Percentiles rank a stretch among this genome's conserved stretches.
These are phyloP conservation scores for Neonectria sp. DNA, from an alignment of 2,329 filamentous ascomycete genomes.

Conservation along the genomic window DNA sequence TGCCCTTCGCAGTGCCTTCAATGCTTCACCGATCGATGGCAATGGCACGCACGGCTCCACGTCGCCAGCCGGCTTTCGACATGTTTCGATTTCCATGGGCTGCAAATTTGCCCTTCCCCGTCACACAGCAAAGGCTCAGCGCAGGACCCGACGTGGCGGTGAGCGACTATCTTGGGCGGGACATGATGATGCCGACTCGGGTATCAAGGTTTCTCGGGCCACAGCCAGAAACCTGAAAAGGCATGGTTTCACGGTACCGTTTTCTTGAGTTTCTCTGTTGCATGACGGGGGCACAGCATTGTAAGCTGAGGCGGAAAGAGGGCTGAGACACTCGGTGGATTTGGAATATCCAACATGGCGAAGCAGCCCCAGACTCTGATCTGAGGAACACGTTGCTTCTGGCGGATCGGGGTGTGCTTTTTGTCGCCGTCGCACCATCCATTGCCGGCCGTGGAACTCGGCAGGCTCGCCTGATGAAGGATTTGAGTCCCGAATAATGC, in stretches of 20 bases:
- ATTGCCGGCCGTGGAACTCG: conserved; percentile 15
- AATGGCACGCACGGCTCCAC: conserved; percentile 33
- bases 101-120: conserved; percentile 23
- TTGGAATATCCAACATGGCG: conserved; percentile 17
- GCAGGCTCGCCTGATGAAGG: conserved; percentile 26
- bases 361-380: conserved; percentile 1
- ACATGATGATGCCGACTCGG: conserved; percentile 26
- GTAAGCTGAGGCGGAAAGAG: conserved; percentile 17
- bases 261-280: conserved; percentile 2
- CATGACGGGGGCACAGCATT: conserved; percentile 11
- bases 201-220: conserved; percentile 22
- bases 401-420: neutral
- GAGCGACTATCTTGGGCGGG: conserved; percentile 27
- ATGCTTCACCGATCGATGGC: conserved; percentile 33
- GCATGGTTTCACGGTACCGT: conserved; percentile 9
- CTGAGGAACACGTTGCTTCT: conserved; percentile 17
- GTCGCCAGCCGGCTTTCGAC: conserved; percentile 28
- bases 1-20: conserved; percentile 5
- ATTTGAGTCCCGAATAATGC: conserved; percentile 8
- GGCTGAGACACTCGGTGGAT: conserved; percentile 18
- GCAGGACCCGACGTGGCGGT: conserved; percentile 40
- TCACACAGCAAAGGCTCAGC: conserved; percentile 22
- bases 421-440: conserved; percentile 13
- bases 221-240: conserved; percentile 10
- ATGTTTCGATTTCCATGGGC: conserved; percentile 28